Percentiles rank a stretch among this genome's conserved stretches.
These are phyloP conservation scores for Yarrowia hollandica DNA, from an alignment of 805 yeast genomes.

Conservation along the genomic window DNA sequence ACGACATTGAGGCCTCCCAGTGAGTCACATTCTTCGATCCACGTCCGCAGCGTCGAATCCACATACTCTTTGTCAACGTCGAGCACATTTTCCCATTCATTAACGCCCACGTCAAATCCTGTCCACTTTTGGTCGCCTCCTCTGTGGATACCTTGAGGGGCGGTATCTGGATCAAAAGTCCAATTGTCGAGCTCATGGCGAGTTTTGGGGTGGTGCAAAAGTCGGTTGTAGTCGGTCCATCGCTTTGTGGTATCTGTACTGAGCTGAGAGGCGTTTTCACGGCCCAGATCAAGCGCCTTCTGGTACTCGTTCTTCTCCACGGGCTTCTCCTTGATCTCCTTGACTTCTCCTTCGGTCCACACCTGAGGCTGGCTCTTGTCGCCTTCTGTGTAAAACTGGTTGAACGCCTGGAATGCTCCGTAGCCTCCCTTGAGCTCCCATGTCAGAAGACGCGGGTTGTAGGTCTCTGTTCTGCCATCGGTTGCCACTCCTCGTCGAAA, in stretches of 20 bases:
- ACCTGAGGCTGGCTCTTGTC: slow-evolving; percentile 31
- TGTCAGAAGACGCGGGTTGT: slow-evolving; percentile 76
- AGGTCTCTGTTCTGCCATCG: slow-evolving; percentile 53
- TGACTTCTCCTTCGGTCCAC: slow-evolving; percentile 20
- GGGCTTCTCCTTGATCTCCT: slow-evolving; percentile 42
- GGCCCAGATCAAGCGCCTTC: slow-evolving; percentile 55
- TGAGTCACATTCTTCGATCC: slow-evolving; percentile 73
- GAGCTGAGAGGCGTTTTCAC: slow-evolving; percentile 38
- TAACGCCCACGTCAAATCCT: slow-evolving; percentile 53
- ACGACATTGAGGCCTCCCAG: slow-evolving; percentile 69
- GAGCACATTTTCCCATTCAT: slow-evolving; percentile 51
- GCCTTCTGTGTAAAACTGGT: slow-evolving; percentile 33
- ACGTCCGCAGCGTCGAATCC: slow-evolving; percentile 59
- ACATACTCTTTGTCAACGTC: slow-evolving; percentile 49
- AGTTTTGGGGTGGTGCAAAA: slow-evolving; percentile 63
- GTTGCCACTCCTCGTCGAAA: slow-evolving; percentile 47
- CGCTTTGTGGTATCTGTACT: slow-evolving; percentile 49
- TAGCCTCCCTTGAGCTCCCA: slow-evolving; percentile 80
- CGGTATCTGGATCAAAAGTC: slow-evolving; percentile 49
- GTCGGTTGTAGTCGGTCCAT: slow-evolving; percentile 80
- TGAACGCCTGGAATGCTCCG: slow-evolving; percentile 54
- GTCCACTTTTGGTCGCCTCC: slow-evolving; percentile 39
- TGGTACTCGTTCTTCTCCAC: slow-evolving; percentile 62
- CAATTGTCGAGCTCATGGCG: slow-evolving; percentile 59
- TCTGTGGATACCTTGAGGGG: slow-evolving; percentile 41